phyloP scores from a whole-genome alignment of 805 yeast genomes.

The Spathaspora hagerdaliae region DNA sequence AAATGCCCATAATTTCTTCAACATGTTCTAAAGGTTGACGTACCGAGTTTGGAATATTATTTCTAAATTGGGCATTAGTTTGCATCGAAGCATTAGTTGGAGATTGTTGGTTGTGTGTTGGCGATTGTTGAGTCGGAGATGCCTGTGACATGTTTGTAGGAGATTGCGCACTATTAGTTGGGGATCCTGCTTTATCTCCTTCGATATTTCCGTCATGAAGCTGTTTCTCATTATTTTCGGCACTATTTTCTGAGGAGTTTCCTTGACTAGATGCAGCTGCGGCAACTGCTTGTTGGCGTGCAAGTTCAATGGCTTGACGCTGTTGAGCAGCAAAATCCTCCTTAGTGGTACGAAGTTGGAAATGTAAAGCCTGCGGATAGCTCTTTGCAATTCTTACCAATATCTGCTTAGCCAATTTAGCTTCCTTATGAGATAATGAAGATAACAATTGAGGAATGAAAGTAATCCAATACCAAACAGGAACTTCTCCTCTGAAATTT shows the following conservation, averaged over 20 bases:
- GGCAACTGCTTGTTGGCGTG: constrained; percentile 16
- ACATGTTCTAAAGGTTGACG: constrained; percentile 93
- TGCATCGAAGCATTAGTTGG: neutral
- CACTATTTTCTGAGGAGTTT: constrained; percentile 1
- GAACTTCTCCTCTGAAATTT: constrained; percentile 90
- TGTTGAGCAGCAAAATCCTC: constrained; percentile 90
- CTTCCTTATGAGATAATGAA: constrained; percentile 87
- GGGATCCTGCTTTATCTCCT: constrained; percentile 3
- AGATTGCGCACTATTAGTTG: neutral
- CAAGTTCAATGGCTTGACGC: constrained; percentile 53
- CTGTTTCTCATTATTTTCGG: neutral
- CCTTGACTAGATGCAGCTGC: neutral
- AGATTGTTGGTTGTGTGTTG: neutral
- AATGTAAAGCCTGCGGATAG: constrained; percentile 96
- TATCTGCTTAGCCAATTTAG: constrained; percentile 80
- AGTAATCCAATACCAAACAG: constrained; percentile 99
- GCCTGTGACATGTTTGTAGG: neutral
- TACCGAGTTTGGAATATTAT: constrained; percentile 11
- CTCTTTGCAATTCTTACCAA: constrained; percentile 90
- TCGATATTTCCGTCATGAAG: neutral
- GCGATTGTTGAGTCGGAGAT: neutral
- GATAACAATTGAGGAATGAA: constrained; percentile 92
- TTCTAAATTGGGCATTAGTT: neutral
- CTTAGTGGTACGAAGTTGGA: constrained; percentile 90
- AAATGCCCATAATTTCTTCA: constrained; percentile 85